These are phyloP conservation scores for Lanmaoa rubissima DNA, from an alignment of 768 basidiomycete genomes.

Conservation along the genomic window DNA sequence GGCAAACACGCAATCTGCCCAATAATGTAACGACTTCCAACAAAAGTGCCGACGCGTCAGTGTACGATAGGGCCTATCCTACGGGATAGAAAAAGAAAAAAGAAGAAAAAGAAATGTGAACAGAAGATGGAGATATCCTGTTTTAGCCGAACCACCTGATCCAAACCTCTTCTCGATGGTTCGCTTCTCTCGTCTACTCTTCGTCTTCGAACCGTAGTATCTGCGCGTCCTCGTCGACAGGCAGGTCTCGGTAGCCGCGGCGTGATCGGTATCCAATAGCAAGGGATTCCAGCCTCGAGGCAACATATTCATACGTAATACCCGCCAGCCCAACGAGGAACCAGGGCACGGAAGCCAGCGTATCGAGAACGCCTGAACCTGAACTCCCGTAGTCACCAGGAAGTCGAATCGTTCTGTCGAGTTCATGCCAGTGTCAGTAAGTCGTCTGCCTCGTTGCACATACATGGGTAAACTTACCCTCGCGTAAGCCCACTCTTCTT, in stretches of 20 bases:
- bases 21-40: not conserved
- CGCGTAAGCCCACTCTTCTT: slow-evolving; percentile 65
- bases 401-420: slow-evolving; percentile 68
- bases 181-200: slow-evolving; percentile 30
- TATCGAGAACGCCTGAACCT: slow-evolving; percentile 56
- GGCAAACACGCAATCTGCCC: not conserved
- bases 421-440: slow-evolving; percentile 5
- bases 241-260: slow-evolving; percentile 72
- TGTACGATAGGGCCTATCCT: slow-evolving; percentile 4
- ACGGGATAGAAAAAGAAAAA: not conserved
- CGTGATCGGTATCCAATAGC: slow-evolving; percentile 43
- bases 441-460: not conserved
- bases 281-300: slow-evolving; percentile 43
- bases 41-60: not conserved
- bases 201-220: slow-evolving; percentile 85
- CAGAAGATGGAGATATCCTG: not conserved
- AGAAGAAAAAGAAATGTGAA: not conserved
- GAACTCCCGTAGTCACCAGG: slow-evolving; percentile 47
- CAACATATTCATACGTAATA: slow-evolving; percentile 67
- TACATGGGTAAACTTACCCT: slow-evolving; percentile 54
- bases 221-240: slow-evolving; percentile 87
- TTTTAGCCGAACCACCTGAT: not conserved
- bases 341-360: slow-evolving; percentile 87
- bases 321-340: slow-evolving; percentile 78
- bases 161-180: not conserved